These are phyloP conservation scores for Pichia ethanolica DNA, from an alignment of 805 yeast species.

Conservation along the genomic window DNA sequence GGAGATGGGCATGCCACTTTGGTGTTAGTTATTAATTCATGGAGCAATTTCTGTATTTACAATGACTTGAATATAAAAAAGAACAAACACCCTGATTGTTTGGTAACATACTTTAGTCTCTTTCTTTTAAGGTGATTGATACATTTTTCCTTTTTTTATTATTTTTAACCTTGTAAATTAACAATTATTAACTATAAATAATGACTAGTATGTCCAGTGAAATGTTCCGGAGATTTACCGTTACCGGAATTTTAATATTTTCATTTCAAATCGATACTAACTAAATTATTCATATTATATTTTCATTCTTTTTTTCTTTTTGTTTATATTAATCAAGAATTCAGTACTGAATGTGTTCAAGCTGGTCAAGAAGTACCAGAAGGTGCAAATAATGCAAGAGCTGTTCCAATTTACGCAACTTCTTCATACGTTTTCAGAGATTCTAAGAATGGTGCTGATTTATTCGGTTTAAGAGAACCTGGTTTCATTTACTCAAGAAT, in stretches of 20 bases:
- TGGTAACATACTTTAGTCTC: not conserved
- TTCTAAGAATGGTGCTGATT: slow-evolving; percentile 86
- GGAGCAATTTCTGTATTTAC: no score
- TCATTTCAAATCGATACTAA: not conserved
- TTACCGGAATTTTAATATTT: not conserved
- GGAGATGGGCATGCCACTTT: no score
- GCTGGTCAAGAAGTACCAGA: slow-evolving; percentile 80
- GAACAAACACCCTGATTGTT: no score
- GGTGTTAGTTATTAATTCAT: no score
- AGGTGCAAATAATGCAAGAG: slow-evolving; percentile 64
- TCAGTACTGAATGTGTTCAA: slow-evolving; percentile 56
- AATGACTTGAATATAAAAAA: no score
- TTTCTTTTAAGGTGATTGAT: not conserved
- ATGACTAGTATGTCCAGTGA: not conserved
- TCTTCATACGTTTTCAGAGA: slow-evolving; percentile 83
- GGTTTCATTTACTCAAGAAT: slow-evolving; percentile 88
- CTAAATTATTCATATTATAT: not conserved
- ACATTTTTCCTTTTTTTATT: not conserved
- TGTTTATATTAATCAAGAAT: slow-evolving; percentile 1
- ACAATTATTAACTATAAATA: not conserved
- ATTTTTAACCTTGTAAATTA: not conserved
- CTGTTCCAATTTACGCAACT: slow-evolving; percentile 90
- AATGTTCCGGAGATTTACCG: not conserved
- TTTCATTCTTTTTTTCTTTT: not conserved
- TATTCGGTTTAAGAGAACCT: slow-evolving; percentile 75